Conservation (phyloP, 352 stramenopile species). For the Pythium aristosporum region DNA sequence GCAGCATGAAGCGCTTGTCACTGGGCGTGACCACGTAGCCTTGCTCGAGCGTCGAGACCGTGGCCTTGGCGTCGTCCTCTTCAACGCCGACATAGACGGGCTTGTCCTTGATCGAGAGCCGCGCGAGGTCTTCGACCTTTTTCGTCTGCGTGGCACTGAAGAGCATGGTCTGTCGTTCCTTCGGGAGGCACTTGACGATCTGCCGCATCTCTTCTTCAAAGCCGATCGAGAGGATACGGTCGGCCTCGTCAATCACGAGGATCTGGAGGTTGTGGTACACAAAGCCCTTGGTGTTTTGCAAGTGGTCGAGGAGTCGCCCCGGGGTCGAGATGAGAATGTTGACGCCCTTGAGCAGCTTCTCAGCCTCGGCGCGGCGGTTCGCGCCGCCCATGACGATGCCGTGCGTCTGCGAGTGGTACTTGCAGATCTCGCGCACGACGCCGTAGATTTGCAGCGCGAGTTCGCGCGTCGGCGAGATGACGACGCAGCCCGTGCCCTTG, state of each 20-base stretch:
- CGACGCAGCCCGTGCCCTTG: constrained; percentile 97
- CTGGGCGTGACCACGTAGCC: constrained; percentile 98
- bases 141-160: constrained; percentile 99
- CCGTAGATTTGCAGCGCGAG: constrained; percentile 99
- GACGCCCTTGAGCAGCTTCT: constrained; percentile 94
- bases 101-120: constrained; percentile 92
- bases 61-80: constrained; percentile 91
- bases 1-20: constrained; percentile 97
- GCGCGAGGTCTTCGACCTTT: constrained; percentile 97
- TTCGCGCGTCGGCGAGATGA: constrained; percentile 98
- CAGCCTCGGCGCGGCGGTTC: constrained; percentile 95
- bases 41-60: constrained; percentile 94
- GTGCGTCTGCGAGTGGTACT: constrained; percentile 95
- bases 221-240: constrained; percentile 98
- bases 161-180: constrained; percentile 98
- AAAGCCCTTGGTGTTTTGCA: constrained; percentile 98
- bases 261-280: constrained; percentile 95
- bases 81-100: constrained; percentile 97
- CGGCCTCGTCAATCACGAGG: constrained; percentile 98
- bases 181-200: constrained; percentile 98
- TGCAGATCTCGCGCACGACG: constrained; percentile 95
- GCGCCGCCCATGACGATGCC: constrained; percentile 98
- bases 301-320: constrained; percentile 96
- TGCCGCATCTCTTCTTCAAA: constrained; percentile 99
- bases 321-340: constrained; percentile 98